Evolutionary conservation across 208 protist species (phyloP).

Genomic region (Jaenimonas drosophilae): DNA sequence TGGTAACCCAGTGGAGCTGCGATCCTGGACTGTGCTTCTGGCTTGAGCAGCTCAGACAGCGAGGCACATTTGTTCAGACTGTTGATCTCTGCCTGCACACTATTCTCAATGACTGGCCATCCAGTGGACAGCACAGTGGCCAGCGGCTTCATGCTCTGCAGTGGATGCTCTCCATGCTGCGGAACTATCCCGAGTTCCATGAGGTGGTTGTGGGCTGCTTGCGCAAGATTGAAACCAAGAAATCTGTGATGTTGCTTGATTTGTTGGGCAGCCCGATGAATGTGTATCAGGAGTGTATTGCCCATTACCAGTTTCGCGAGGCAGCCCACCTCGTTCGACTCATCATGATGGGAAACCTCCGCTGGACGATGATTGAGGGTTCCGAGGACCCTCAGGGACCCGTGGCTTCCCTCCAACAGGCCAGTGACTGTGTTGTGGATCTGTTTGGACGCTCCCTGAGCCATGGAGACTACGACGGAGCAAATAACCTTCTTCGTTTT

Average conservation of each 20-base stretch:
- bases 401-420: slow-evolving; percentile 13
- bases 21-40: slow-evolving; percentile 38
- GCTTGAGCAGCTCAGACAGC: slow-evolving; percentile 52
- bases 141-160: slow-evolving; percentile 31
- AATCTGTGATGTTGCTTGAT: slow-evolving; percentile 51
- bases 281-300: slow-evolving; percentile 58
- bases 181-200: slow-evolving; percentile 63
- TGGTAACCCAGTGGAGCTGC: slow-evolving; percentile 16
- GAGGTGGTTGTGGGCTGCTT: slow-evolving; percentile 51
- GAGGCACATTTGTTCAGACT: slow-evolving; percentile 35
- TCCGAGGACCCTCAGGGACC: no score
- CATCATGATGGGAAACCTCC: no score
- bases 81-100: slow-evolving; percentile 59
- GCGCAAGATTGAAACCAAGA: slow-evolving; percentile 62
- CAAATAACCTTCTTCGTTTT: slow-evolving; percentile 67
- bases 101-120: slow-evolving; percentile 38
- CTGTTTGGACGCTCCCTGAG: slow-evolving; percentile 24
- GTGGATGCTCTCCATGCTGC: slow-evolving; percentile 33
- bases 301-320: no score
- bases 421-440: slow-evolving; percentile 19
- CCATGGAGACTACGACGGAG: slow-evolving; percentile 24
- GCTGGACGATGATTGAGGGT: no score
- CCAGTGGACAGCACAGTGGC: slow-evolving; percentile 18
- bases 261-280: slow-evolving; percentile 47
- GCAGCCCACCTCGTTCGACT: no score